A percentile compares a stretch with the other conserved stretches of the same genome.
These are phyloP conservation scores for Penicillium odoratum DNA, from an alignment of 495 filamentous ascomycete species.

Conservation along the genomic window DNA sequence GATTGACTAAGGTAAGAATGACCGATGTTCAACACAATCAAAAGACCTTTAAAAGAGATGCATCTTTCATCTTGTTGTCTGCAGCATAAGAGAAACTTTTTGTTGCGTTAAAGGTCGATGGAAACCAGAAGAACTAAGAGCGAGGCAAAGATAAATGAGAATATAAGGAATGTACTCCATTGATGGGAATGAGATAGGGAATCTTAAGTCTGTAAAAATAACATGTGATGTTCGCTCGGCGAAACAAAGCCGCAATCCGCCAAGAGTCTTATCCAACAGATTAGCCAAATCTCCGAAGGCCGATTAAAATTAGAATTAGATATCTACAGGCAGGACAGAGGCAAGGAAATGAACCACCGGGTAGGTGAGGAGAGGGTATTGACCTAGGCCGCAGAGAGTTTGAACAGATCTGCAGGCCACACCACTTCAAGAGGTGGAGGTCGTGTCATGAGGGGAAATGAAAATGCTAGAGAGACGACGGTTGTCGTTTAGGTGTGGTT, in stretches of 20 bases:
- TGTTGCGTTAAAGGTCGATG: too few relatives aligned
- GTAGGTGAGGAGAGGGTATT: not conserved
- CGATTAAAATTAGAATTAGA: conserved; percentile 44
- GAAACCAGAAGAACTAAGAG: not conserved
- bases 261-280: conserved; percentile 9
- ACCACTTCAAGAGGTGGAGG: conserved; percentile 13
- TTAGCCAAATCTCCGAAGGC: conserved; percentile 17
- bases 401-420: conserved; percentile 13
- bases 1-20: too few relatives aligned
- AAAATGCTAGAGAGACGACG: conserved; percentile 7
- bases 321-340: conserved; percentile 38
- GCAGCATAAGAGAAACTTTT: not conserved
- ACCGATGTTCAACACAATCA: too few relatives aligned
- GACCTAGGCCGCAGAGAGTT: not conserved
- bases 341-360: conserved; percentile 1
- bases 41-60: too few relatives aligned
- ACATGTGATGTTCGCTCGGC: conserved; percentile 16
- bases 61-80: not conserved
- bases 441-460: conserved; percentile 24
- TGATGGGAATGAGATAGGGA: conserved; percentile 28
- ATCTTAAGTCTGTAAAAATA: conserved; percentile 14
- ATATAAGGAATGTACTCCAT: conserved; percentile 41
- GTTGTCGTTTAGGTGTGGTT: not conserved
- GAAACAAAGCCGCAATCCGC: conserved; percentile 12
- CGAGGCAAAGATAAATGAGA: not conserved